Conservation (phyloP, 345 rosid species). For the Hypericum androsaemum region DNA sequence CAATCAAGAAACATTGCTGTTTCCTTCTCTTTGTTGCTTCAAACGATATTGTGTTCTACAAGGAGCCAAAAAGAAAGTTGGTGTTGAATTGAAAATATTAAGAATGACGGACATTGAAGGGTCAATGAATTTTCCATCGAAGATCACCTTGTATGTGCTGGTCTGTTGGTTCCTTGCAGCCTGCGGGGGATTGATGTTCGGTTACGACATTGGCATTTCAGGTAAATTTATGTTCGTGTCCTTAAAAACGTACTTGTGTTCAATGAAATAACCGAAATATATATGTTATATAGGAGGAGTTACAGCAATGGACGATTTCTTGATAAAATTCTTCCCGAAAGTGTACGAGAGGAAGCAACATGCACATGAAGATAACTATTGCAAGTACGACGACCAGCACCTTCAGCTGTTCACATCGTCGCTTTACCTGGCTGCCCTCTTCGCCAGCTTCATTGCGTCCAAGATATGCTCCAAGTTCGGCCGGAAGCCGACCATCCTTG, state of each 20-base stretch:
- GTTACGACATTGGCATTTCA: conserved; percentile 21
- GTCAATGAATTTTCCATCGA: conserved; percentile 3
- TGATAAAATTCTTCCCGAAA: conserved; percentile 30
- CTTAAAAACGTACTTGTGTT: not conserved
- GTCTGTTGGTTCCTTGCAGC: conserved; percentile 17
- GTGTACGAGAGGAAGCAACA: conserved; percentile 31
- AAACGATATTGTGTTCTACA: no score
- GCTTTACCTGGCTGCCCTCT: conserved; percentile 35
- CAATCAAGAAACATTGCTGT: no score
- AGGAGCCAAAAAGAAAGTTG: no score
- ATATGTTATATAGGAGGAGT: conserved; percentile 34
- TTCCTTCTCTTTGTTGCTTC: no score
- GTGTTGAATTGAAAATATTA: not conserved
- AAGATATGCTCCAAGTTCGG: conserved; percentile 25
- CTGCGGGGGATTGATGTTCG: conserved; percentile 18
- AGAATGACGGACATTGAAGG: not conserved
- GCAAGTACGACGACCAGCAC: conserved; percentile 31
- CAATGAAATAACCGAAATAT: not conserved
- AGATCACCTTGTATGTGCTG: conserved; percentile 4
- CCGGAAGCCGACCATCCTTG: conserved; percentile 34
- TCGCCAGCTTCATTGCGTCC: conserved; percentile 35
- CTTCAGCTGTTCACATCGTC: conserved; percentile 51
- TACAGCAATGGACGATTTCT: conserved; percentile 45
- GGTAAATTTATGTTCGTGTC: not conserved
- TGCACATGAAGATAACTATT: conserved; percentile 39